A percentile compares a stretch with the other conserved stretches of the same genome.
These are phyloP conservation scores for Curvularia verruculosa DNA, from an alignment of 2,329 filamentous ascomycete genomes.

Conservation along the genomic window DNA sequence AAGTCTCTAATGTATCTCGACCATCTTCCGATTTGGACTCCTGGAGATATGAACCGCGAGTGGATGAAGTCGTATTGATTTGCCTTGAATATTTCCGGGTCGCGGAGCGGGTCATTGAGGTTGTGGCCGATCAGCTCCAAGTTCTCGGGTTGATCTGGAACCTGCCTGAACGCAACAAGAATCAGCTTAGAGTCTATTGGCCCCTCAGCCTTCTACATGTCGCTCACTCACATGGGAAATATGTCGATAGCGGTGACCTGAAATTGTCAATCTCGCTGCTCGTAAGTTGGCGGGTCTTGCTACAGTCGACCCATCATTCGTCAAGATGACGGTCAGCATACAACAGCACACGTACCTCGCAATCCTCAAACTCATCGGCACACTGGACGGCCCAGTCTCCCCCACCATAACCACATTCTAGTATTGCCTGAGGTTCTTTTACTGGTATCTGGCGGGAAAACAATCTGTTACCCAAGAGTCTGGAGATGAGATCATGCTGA, in stretches of 20 bases:
- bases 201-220: neutral
- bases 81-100: constrained; percentile 59
- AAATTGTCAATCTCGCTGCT: constrained; percentile 19
- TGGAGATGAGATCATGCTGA: constrained; percentile 44
- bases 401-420: constrained; percentile 50
- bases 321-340: neutral
- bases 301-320: neutral
- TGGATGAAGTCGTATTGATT: constrained; percentile 84
- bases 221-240: constrained; percentile 33
- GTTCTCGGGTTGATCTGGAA: constrained; percentile 48
- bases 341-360: constrained; percentile 40
- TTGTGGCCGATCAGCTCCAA: constrained; percentile 44
- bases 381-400: constrained; percentile 48
- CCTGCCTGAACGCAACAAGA: constrained; percentile 12
- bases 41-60: constrained; percentile 73
- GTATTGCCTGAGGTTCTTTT: constrained; percentile 37
- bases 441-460: constrained; percentile 39
- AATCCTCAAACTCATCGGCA: constrained; percentile 47
- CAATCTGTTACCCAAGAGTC: constrained; percentile 38
- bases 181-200: neutral
- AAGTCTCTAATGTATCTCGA: constrained; percentile 77
- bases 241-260: constrained; percentile 50
- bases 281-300: neutral
- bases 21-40: constrained; percentile 77
- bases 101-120: constrained; percentile 48